Evolutionary conservation across 202 grass and related monocot genomes (phyloP), one percentile per base, ranked within the genome.

Genomic region (Brachypodium distachyon): DNA sequence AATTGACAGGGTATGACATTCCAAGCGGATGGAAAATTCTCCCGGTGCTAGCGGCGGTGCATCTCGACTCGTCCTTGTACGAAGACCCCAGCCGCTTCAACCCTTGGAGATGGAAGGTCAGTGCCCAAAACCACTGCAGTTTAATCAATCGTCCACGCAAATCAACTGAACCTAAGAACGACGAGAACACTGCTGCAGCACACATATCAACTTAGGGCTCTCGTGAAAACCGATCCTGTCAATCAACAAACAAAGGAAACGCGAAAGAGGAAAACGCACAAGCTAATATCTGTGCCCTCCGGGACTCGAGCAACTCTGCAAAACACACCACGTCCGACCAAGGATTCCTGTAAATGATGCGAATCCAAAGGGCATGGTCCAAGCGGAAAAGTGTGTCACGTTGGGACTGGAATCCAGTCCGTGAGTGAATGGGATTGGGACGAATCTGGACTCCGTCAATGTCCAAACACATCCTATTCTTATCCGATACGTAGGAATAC

Each of bases 61-160:
- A 98, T 54, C 76, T 98, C 53, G 91, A 98, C 61, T 64, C 89
- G 26, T 82, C 91, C 13, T 5, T 87, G n/a, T 90, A 90, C 74
- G 87, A 90, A 49, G 87, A 98, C n/a, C 91, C 96, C 78, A 86
- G 80, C 5, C 48, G 58, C 26, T 98, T 98, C 89, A 88, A 95
- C 60, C 96, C 96, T 12, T 95, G 96, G 96, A 85, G 96, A 86
- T 98, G 91, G 96, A 86, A 95, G 91, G 96, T 98, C 59, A 85
- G 87, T 84, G 16, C 31, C 51, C 12, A 41, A 42, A 27, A 26
- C 27, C 41, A 25, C 2, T 40, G 33, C 56, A 46, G 43, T 9
- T 68, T 14, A 18, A n/a, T 31, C 3, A 21, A 9, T 28, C n/a
- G n/a, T n/a, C 28, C 18, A 23, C 53, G 23, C 14, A 28, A 43